Conservation (phyloP, 2,329 filamentous ascomycete genomes). For the Davidsoniella neocaledoniae region DNA sequence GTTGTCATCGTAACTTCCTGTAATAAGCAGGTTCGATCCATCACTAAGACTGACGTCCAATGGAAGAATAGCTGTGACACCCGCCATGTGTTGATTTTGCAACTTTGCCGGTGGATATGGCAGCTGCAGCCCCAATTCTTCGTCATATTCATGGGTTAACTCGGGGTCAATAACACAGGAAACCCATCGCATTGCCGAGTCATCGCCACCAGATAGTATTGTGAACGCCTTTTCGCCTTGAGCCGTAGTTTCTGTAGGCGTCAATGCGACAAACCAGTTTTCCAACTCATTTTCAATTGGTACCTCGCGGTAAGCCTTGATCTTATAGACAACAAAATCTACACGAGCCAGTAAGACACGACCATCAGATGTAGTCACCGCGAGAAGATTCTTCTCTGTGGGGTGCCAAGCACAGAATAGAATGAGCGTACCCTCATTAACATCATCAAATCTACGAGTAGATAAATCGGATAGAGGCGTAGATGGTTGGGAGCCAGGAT, state of each 20-base stretch:
- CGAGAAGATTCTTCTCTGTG: slow-evolving; percentile 34
- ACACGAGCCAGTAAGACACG: slow-evolving; percentile 39
- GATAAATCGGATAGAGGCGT: slow-evolving; percentile 24
- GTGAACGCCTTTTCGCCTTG: slow-evolving; percentile 18
- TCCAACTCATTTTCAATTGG: slow-evolving; percentile 41
- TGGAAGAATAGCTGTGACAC: slow-evolving; percentile 74
- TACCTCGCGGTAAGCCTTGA: slow-evolving; percentile 21
- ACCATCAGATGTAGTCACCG: slow-evolving; percentile 55
- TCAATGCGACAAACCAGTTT: slow-evolving; percentile 57
- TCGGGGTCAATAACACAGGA: slow-evolving; percentile 17
- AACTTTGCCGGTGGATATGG: slow-evolving; percentile 18
- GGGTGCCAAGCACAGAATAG: slow-evolving; percentile 64
- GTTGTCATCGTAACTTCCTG: slow-evolving; percentile 81
- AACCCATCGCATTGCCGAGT: slow-evolving; percentile 41
- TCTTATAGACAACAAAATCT: slow-evolving; percentile 23
- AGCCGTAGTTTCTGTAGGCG: slow-evolving; percentile 18
- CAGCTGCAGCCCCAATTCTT: slow-evolving; percentile 10
- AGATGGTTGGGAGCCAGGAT: slow-evolving; percentile 21
- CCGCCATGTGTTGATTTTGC: slow-evolving; percentile 51
- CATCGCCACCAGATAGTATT: slow-evolving; percentile 60
- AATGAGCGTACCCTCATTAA: slow-evolving; percentile 45
- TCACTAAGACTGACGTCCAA: slow-evolving; percentile 29
- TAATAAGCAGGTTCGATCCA: slow-evolving; percentile 46
- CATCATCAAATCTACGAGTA: slow-evolving; percentile 29
- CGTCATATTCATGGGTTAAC: slow-evolving; percentile 12